Conservation (phyloP, 129 eudicot genomes). For the Kitagawia praeruptora region DNA sequence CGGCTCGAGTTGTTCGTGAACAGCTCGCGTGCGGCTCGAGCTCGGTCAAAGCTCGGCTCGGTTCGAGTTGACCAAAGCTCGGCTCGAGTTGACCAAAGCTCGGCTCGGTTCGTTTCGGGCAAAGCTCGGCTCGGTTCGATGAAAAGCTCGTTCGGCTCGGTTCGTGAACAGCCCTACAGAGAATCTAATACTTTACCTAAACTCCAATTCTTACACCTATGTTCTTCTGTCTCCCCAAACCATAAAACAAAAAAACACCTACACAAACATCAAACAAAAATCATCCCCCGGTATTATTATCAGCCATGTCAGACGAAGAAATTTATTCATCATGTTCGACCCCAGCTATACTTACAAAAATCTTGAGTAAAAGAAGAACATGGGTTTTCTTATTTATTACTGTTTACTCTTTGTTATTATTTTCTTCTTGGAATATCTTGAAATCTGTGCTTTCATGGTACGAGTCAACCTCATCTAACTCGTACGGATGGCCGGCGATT, state of each 20-base stretch:
- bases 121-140: no score
- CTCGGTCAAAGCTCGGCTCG: no score
- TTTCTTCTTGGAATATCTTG: conserved; percentile 59
- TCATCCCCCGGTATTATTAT: neutral
- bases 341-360: conserved; percentile 23
- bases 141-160: no score
- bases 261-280: no score
- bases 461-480: conserved; percentile 20
- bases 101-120: no score
- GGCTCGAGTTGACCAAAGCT: no score
- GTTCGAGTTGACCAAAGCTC: no score
- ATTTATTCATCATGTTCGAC: conserved; percentile 1
- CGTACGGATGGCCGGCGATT: conserved; percentile 51
- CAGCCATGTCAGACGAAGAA: conserved; percentile 25
- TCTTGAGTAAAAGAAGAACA: conserved; percentile 63
- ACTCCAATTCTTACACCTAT: neutral
- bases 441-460: conserved; percentile 63
- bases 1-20: no score
- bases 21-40: no score
- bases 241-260: neutral
- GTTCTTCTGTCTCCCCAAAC: neutral
- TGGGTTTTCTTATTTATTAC: conserved; percentile 54
- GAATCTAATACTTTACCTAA: conserved; percentile 6
- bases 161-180: no score
- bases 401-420: conserved; percentile 53